phyloP scores from a whole-genome alignment of 78 protist species.

The Thecamonas trahens region DNA sequence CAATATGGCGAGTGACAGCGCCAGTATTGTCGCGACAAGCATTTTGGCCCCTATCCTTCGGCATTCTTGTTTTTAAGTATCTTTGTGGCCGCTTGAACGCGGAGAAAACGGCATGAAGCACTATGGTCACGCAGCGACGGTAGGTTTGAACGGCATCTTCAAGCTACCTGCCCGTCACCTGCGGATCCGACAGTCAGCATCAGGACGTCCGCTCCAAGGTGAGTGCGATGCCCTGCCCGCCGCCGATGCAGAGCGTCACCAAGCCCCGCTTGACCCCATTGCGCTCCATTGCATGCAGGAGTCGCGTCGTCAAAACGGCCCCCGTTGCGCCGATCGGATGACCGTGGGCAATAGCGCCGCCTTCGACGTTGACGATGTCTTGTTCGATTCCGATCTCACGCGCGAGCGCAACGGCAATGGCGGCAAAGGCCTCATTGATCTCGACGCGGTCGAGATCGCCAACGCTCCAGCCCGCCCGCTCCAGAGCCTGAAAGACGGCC shows the following conservation, averaged over 20 bases:
- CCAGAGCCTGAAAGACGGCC: conserved; percentile 6
- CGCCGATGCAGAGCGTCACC: conserved; percentile 46
- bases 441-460: conserved; percentile 25
- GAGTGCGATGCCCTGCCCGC: conserved; percentile 45
- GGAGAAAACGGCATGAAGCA: no score
- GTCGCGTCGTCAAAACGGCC: conserved; percentile 20
- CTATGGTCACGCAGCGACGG: no score
- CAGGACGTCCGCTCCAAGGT: conserved; percentile 25
- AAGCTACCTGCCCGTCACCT: no score
- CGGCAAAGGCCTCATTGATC: conserved; percentile 61
- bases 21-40: no score
- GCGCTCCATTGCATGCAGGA: conserved; percentile 19
- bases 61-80: no score
- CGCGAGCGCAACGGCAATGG: conserved; percentile 13
- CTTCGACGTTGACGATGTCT: conserved; percentile 17
- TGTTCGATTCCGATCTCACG: not conserved
- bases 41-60: no score
- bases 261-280: not conserved
- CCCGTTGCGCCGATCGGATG: conserved; percentile 66
- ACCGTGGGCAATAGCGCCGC: conserved; percentile 63
- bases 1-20: no score
- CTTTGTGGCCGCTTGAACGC: no score
- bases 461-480: not conserved
- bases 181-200: no score
- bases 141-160: no score